Evolutionary conservation across 1,284 basidiomycete genomes (phyloP), one percentile per base, ranked within the genome.

Genomic region (Ceraceosorus guamensis): DNA sequence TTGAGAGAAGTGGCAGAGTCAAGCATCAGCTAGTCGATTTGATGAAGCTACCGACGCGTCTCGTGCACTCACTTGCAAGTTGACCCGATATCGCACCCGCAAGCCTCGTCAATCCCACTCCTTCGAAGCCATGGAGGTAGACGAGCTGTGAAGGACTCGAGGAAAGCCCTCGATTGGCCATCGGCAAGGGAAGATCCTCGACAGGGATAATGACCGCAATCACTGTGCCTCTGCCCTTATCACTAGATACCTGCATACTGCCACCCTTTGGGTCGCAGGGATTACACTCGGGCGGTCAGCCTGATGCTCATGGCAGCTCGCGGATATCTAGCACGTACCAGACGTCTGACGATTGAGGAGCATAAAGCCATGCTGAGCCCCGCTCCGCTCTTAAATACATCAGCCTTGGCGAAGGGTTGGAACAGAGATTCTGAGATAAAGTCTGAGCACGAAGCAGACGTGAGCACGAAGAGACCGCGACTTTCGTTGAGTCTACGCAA

Each of bases 371-470:
- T 59, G 0, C 52, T 55, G 6, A 69, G 60, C 10, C 67, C 67
- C 1, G 60, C 61, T 6, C 67, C 67, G 0, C 60, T 50, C 13
- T 48, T 50, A 35, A 59, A 59, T 32, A 53, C 53, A 55, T 67
- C 56, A 4, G 62, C 66, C 48, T 69, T 69, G 46, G 56, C 50
- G 46, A 69, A 69, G 4, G 67, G 67, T 45, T 62, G 57, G 37
- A 69, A 65, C 4, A 67, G 55, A 5, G 50, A 47, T 16, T 66
- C 59, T 0, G 59, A 60, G 35, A 69, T 48, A 35, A 69, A 69
- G 14, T 65, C 61, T 50, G 16, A 8, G 34, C 10, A 24, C 18
- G 16, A 13, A 10, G 2, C 16, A 50, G 48, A 33, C 4, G 11
- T 18, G 4, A 50, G 48, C 32, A 6, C 24, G 48, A 13, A 13